phyloP scores from a whole-genome alignment of 805 yeast species.

The Monosporozyma aquatica region DNA sequence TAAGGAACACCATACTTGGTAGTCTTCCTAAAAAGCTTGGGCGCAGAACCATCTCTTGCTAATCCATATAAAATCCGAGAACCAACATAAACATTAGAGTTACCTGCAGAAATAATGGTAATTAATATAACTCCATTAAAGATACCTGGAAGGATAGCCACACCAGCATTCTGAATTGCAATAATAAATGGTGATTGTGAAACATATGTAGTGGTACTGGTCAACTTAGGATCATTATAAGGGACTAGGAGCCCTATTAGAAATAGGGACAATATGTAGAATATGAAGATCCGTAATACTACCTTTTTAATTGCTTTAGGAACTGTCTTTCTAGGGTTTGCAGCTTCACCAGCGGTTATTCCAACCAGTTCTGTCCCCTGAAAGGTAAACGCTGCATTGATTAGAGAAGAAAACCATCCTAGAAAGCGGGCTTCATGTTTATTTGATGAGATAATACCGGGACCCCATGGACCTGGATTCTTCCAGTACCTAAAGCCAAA shows the following conservation, averaged over 20 bases:
- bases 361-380: constrained; percentile 70
- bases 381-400: constrained; percentile 62
- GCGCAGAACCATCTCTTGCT: constrained; percentile 47
- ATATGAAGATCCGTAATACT: constrained; percentile 49
- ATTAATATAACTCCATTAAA: constrained; percentile 57
- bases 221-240: constrained; percentile 45
- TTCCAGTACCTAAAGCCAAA: constrained; percentile 71
- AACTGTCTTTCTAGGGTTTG: constrained; percentile 52
- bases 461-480: constrained; percentile 64
- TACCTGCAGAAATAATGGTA: constrained; percentile 62
- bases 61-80: constrained; percentile 54
- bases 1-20: constrained; percentile 51
- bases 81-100: constrained; percentile 61
- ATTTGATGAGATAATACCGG: constrained; percentile 42
- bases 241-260: constrained; percentile 62
- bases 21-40: constrained; percentile 39
- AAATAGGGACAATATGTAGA: constrained; percentile 52
- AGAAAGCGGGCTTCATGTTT: constrained; percentile 39
- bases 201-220: constrained; percentile 28
- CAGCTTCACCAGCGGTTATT: constrained; percentile 58
- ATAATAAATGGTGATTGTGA: constrained; percentile 59
- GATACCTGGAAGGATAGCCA: constrained; percentile 51
- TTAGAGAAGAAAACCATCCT: constrained; percentile 55
- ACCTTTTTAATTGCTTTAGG: constrained; percentile 62
- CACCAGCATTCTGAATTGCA: constrained; percentile 56